Evolutionary conservation across 306 rosid genomes (phyloP), one percentile per base, ranked within the genome.

Genomic region (Myrica gale): DNA sequence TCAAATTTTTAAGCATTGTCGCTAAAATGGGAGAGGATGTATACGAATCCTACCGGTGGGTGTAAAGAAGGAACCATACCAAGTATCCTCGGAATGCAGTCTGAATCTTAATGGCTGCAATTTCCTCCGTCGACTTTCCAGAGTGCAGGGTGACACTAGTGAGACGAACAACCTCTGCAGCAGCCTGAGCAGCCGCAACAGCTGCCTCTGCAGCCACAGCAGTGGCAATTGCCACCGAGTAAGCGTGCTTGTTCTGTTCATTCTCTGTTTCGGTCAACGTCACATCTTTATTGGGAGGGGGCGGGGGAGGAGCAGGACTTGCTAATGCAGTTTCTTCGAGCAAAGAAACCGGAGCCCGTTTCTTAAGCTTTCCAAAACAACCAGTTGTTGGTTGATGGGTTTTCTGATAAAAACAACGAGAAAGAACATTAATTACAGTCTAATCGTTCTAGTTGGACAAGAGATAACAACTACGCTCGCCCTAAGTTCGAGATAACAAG

Each of bases 131-230:
- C 0, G 83, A 46, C 68, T 85, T 89, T 12, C 87, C 90, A 7
- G 51, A 44, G 71, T 26, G 60, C 54, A 68, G 76, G n/a, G 85
- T 54, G 42, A 51, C 12, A 2, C 45, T 72, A 1, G 86, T 80
- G 74, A 79, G 86, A 53, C 93, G 91, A 72, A 86, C 82, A 51
- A 80, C 91, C 88, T 83, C 95, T 3, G 88, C 96, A 0, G 96
- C 94, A 54, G 91, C 90, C 74, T 87, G 87, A 56, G 92, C 93
- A 8, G 97, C 93, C 41, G 97, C 93, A 42, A 80, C 97, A 8
- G 99, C 98, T 0, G 95, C 98, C 70, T 90, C 96, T 0, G 98
- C 92, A 5, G 92, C 96, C 16, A 84, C 90, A 0, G 94, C 91
- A 3, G 97, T 86, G 77, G 97, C 98, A 66, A 91, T 78, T 46